phyloP scores from a whole-genome alignment of 2,329 filamentous ascomycete species.

The Stemphylium vesicarium region DNA sequence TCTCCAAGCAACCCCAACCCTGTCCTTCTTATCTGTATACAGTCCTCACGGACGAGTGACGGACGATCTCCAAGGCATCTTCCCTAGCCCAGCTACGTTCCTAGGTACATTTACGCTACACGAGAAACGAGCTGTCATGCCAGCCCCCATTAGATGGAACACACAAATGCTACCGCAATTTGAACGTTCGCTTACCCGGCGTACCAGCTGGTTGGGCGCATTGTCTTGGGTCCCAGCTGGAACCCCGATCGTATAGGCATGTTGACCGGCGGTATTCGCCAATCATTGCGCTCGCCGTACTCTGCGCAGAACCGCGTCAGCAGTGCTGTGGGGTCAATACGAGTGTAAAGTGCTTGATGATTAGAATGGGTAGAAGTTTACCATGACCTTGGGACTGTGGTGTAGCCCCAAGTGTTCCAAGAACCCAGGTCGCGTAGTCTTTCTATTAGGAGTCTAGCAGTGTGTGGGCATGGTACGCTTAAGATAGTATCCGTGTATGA shows the following conservation, averaged over 20 bases:
- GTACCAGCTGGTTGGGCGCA: conserved; percentile 5
- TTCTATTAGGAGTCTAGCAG: not conserved
- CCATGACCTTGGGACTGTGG: not conserved
- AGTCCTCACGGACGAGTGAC: not conserved
- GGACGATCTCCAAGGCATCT: not conserved
- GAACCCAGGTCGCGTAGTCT: not conserved
- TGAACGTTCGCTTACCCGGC: conserved; percentile 8
- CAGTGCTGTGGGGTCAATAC: conserved; percentile 19
- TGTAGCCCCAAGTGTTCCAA: not conserved
- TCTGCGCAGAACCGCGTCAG: conserved; percentile 9
- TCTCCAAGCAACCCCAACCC: not conserved
- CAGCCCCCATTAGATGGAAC: conserved; percentile 2
- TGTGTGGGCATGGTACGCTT: not conserved
- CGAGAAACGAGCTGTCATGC: conserved; percentile 6
- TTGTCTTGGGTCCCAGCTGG: not conserved
- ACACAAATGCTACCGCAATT: conserved; percentile 6
- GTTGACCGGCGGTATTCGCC: not conserved
- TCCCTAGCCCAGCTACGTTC: conserved; percentile 4
- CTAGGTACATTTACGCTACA: not conserved
- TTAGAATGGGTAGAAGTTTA: not conserved
- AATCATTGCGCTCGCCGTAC: conserved; percentile 5
- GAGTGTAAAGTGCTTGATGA: not conserved
- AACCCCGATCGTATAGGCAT: not conserved
- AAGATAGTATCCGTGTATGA: not conserved
- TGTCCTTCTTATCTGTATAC: not conserved